phyloP scores from a whole-genome alignment of 306 rosid genomes.

The Prunus mira region DNA sequence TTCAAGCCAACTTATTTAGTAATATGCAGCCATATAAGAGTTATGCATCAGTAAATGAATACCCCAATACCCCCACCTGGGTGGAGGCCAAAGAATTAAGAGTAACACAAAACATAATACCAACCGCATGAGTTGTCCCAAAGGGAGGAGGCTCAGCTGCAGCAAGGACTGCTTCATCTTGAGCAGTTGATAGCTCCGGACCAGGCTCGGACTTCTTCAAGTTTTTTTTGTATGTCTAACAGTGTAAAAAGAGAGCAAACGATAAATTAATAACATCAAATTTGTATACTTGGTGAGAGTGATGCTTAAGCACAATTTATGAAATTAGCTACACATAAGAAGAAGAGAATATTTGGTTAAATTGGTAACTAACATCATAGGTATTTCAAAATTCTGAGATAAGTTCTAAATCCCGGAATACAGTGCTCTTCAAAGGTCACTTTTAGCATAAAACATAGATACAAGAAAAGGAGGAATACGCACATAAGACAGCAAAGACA shows the following conservation, averaged over 20 bases:
- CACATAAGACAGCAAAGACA: not conserved
- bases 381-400: not conserved
- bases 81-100: not conserved
- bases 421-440: not conserved
- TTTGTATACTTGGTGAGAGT: not conserved
- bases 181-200: slow-evolving; percentile 26
- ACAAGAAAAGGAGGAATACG: not conserved
- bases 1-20: not conserved
- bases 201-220: slow-evolving; percentile 33
- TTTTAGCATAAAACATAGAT: not conserved
- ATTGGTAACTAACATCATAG: not conserved
- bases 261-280: not conserved
- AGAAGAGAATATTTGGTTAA: not conserved
- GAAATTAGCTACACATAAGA: not conserved
- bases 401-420: slow-evolving; percentile 1
- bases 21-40: not conserved
- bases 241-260: slow-evolving; percentile 7
- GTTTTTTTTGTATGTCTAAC: slow-evolving; percentile 70
- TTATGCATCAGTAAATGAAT: not conserved
- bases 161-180: slow-evolving; percentile 42
- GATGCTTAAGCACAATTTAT: not conserved
- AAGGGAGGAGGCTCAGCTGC: slow-evolving; percentile 62
- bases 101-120: slow-evolving; percentile 9
- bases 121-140: slow-evolving; percentile 67
- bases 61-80: not conserved